Percentiles rank a stretch among this genome's conserved stretches.
Conservation (phyloP, 257 asterid species). For the Voacanga thouarsii region DNA sequence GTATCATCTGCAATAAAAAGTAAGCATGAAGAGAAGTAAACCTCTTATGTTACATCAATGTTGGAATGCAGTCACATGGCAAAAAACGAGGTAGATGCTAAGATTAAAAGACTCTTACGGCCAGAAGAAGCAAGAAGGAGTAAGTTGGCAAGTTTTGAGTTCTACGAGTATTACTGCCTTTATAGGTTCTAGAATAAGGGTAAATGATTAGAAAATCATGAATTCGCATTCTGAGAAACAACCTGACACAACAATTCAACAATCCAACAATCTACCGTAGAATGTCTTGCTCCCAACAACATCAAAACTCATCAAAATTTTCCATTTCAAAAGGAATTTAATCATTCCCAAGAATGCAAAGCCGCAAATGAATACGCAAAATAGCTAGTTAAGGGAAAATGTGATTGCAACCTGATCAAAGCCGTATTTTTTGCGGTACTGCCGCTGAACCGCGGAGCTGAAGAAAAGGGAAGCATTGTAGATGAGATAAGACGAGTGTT, state of each 20-base stretch:
- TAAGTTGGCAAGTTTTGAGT: not conserved
- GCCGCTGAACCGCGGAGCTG: slow-evolving; percentile 67
- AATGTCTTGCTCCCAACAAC: not conserved
- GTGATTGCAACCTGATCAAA: slow-evolving; percentile 41
- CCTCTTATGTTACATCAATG: not conserved
- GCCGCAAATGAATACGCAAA: not conserved
- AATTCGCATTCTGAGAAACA: not conserved
- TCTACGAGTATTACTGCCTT: not conserved
- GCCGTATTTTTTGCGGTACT: slow-evolving; percentile 70
- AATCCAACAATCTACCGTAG: not conserved
- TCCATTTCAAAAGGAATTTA: not conserved
- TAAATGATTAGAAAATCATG: not conserved
- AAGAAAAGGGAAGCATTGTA: slow-evolving; percentile 90
- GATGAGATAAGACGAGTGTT: slow-evolving; percentile 81
- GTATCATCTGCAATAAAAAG: slow-evolving; percentile 69
- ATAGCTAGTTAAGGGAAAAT: not conserved
- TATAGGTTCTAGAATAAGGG: not conserved
- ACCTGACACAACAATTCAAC: not conserved
- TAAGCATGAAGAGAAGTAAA: not conserved
- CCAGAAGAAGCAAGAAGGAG: not conserved
- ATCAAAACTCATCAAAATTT: not conserved
- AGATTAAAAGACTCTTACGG: not conserved
- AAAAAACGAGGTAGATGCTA: not conserved
- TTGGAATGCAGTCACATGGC: not conserved
- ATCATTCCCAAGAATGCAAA: not conserved